Evolutionary conservation across 148 eudicot species (phyloP).

Genomic region (Persicaria tinctoria): DNA sequence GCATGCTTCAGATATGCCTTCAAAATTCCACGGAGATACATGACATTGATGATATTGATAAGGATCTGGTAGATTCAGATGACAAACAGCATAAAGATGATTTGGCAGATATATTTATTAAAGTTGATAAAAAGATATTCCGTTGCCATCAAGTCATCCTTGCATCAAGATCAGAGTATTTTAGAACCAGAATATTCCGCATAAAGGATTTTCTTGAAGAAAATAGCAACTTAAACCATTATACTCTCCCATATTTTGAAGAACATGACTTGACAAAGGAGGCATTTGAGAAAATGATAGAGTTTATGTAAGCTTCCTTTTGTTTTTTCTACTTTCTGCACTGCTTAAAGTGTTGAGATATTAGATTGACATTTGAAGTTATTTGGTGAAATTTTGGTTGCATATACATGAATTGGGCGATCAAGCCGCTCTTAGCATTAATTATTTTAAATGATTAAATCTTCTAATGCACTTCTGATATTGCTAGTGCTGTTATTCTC

Average conservation of each 20-base stretch:
- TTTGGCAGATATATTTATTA: conserved; percentile 75
- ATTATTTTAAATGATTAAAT: background rate
- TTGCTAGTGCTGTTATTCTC: background rate
- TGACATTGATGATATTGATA: conserved; percentile 20
- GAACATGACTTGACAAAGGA: conserved; percentile 79
- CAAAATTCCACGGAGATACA: conserved; percentile 39
- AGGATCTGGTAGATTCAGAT: conserved; percentile 29
- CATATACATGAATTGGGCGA: background rate
- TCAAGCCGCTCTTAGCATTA: background rate
- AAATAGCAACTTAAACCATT: conserved; percentile 31
- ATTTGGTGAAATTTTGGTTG: background rate
- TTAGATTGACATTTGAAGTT: background rate
- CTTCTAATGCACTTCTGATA: background rate
- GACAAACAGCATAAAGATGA: conserved; percentile 48
- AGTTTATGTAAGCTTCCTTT: conserved; percentile 62
- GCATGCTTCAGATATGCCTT: conserved; percentile 52
- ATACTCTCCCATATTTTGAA: conserved; percentile 66
- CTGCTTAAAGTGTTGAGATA: background rate
- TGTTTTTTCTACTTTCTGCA: background rate
- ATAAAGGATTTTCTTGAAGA: conserved; percentile 78
- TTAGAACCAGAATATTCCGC: conserved; percentile 76
- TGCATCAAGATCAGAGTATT: conserved; percentile 95
- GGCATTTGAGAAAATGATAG: conserved; percentile 93
- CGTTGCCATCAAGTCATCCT: conserved; percentile 91
- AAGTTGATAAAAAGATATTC: conserved; percentile 56